Percentiles rank a stretch among this genome's conserved stretches.
Evolutionary conservation across 2,329 filamentous ascomycete genomes (phyloP).

Genomic region (Aureobasidium sp.): DNA sequence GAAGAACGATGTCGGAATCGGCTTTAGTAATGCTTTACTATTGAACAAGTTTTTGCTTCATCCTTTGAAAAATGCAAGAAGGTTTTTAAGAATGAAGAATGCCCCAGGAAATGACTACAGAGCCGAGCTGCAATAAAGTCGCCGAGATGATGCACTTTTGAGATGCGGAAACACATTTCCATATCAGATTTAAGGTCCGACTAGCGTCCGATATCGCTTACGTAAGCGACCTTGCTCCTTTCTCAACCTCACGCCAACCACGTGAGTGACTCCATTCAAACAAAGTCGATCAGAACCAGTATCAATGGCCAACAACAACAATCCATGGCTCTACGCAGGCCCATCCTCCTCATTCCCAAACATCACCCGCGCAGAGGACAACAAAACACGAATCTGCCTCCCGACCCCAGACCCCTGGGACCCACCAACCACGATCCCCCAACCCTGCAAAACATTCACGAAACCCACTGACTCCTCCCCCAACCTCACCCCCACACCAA

Average conservation of each 20-base stretch:
- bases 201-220: background rate
- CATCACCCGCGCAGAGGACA: constrained; percentile 36
- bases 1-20: background rate
- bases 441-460: constrained; percentile 49
- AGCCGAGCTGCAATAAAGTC: too few relatives aligned
- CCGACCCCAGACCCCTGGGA: background rate
- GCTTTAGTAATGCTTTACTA: background rate
- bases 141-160: too few relatives aligned
- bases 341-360: constrained; percentile 48
- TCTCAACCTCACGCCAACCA: background rate
- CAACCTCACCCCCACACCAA: constrained; percentile 15
- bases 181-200: background rate
- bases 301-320: constrained; percentile 3
- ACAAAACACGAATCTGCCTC: constrained; percentile 31
- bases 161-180: too few relatives aligned
- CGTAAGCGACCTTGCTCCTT: background rate
- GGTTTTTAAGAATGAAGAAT: too few relatives aligned
- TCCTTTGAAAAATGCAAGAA: too few relatives aligned
- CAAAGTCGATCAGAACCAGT: background rate
- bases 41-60: background rate
- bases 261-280: background rate
- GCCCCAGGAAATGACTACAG: too few relatives aligned
- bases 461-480: constrained; percentile 6
- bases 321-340: constrained; percentile 48
- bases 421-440: background rate